Evolutionary conservation across 1,284 basidiomycete genomes (phyloP).

Genomic region (Singerocomus rubriflavus): DNA sequence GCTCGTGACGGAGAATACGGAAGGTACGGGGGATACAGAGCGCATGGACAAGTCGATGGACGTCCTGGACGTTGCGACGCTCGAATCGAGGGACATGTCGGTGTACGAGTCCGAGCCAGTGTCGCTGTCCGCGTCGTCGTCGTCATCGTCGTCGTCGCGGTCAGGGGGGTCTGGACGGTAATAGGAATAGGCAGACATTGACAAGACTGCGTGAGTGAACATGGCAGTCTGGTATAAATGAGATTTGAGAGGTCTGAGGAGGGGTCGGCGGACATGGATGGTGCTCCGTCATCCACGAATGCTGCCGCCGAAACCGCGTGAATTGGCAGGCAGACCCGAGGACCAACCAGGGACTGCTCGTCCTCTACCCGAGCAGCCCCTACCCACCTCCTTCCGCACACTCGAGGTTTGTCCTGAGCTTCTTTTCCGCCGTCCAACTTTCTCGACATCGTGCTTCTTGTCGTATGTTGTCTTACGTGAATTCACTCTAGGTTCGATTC

Average conservation of each 20-base stretch:
- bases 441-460: constrained; percentile 3
- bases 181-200: constrained; percentile 18
- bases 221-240: constrained; percentile 24
- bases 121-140: constrained; percentile 35
- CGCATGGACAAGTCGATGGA: constrained; percentile 53
- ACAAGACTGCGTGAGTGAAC: constrained; percentile 16
- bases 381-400: too few species aligned
- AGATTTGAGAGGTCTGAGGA: constrained; percentile 13
- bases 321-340: constrained; percentile 25
- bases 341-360: neutral
- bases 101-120: constrained; percentile 33
- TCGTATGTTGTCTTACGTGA: constrained; percentile 19
- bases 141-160: constrained; percentile 27
- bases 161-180: neutral
- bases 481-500: constrained; percentile 15
- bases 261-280: constrained; percentile 33
- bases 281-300: constrained; percentile 30
- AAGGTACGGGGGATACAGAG: constrained; percentile 61
- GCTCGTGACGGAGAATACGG: constrained; percentile 64
- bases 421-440: constrained; percentile 5
- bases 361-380: too few species aligned
- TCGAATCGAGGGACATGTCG: constrained; percentile 39
- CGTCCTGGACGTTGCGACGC: constrained; percentile 43
- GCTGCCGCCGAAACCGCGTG: constrained; percentile 31
- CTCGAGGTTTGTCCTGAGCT: neutral